These are phyloP conservation scores for Komagataella pastoris DNA, from an alignment of 805 yeast genomes.

Conservation along the genomic window DNA sequence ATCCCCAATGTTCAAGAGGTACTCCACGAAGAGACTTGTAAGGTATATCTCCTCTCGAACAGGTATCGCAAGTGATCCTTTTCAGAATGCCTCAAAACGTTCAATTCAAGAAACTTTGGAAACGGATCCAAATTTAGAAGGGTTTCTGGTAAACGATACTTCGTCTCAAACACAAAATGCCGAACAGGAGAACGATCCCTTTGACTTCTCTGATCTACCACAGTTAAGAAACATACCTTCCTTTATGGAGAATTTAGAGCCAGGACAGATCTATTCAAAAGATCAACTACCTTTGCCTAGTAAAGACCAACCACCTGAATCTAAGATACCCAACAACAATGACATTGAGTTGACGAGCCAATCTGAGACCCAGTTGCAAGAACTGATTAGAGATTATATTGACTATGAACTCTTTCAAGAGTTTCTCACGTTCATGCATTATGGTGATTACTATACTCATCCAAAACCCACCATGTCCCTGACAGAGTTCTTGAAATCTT, in stretches of 20 bases:
- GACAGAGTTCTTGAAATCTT: background rate
- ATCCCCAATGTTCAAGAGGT: background rate
- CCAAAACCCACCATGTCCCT: background rate
- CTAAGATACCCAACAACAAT: background rate
- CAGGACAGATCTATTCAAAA: background rate
- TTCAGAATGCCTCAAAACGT: constrained; percentile 5
- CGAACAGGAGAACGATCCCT: constrained; percentile 6
- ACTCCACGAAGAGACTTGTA: background rate
- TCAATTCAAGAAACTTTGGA: constrained; percentile 5
- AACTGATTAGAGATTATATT: background rate
- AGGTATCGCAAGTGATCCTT: constrained; percentile 4
- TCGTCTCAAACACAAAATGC: background rate
- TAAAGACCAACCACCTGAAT: background rate
- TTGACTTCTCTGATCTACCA: constrained; percentile 13
- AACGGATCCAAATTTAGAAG: constrained; percentile 15
- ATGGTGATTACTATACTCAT: constrained; percentile 2
- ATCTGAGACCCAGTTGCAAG: background rate
- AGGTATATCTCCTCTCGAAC: background rate
- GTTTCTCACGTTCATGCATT: constrained; percentile 1
- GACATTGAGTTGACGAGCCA: background rate
- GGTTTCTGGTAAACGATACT: constrained; percentile 10
- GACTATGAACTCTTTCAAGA: background rate
- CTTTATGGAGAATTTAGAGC: background rate
- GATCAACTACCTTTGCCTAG: background rate
- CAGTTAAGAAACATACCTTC: constrained; percentile 2